phyloP scores from a whole-genome alignment of 257 asterid species.

The Euphrasia confusa region DNA sequence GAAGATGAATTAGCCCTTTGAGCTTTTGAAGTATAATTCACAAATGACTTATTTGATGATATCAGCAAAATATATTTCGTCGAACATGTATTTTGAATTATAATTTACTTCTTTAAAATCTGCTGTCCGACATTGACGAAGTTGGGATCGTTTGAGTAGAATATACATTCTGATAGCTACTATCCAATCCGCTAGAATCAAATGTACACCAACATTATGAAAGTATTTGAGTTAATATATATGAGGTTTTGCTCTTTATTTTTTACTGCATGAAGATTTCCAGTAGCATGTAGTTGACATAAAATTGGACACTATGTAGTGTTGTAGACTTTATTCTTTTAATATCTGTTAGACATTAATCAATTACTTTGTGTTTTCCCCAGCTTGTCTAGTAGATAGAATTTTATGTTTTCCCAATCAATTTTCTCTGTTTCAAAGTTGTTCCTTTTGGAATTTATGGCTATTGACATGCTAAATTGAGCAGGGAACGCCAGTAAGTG shows the following conservation, averaged over 20 bases:
- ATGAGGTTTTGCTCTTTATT: background rate
- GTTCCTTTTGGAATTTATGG: conserved; percentile 19
- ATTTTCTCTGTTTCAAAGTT: conserved; percentile 19
- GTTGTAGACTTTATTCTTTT: conserved; percentile 5
- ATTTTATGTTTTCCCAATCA: conserved; percentile 11
- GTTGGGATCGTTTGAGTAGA: conserved; percentile 15
- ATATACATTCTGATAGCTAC: conserved; percentile 10
- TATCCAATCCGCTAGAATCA: background rate
- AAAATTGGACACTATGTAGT: conserved; percentile 16
- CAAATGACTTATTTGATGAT: conserved; percentile 6
- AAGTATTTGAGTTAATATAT: background rate
- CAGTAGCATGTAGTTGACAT: conserved; percentile 15
- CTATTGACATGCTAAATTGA: conserved; percentile 31
- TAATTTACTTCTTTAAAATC: background rate
- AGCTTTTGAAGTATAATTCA: conserved; percentile 5
- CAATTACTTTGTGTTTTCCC: conserved; percentile 9
- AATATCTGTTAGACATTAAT: conserved; percentile 11
- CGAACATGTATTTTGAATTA: background rate
- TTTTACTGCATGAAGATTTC: conserved; percentile 15
- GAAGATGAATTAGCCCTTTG: conserved; percentile 7
- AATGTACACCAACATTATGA: background rate
- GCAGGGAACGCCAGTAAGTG: conserved; percentile 98
- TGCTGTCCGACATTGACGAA: background rate
- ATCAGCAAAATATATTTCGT: background rate
- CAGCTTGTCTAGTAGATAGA: conserved; percentile 18